A percentile compares a stretch with the other conserved stretches of the same genome.
Evolutionary conservation across 2,329 filamentous ascomycete genomes (phyloP).

Genomic region (Ophiocordyceps robertsii): DNA sequence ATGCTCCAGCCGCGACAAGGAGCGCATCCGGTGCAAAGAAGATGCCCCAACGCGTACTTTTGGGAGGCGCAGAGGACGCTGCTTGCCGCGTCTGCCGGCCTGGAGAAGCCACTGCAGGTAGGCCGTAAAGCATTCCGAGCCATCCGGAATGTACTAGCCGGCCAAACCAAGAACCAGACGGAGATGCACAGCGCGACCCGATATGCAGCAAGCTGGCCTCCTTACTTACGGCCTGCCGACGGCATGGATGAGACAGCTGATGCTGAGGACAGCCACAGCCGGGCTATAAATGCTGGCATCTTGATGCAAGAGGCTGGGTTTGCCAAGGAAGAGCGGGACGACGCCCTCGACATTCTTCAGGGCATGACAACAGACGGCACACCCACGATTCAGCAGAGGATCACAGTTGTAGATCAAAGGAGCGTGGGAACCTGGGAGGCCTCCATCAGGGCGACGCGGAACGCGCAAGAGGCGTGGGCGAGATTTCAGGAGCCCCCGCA

Average conservation of each 20-base stretch:
- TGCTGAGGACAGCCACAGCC: slow-evolving; percentile 37
- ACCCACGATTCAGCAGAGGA: slow-evolving; percentile 41
- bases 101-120: slow-evolving; percentile 36
- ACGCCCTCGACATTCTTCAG: slow-evolving; percentile 36
- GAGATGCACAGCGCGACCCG: slow-evolving; percentile 36
- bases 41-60: slow-evolving; percentile 17
- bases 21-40: slow-evolving; percentile 10
- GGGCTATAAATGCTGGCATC: slow-evolving; percentile 36
- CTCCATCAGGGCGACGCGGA: slow-evolving; percentile 43
- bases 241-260: slow-evolving; percentile 43
- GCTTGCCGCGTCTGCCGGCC: slow-evolving; percentile 34
- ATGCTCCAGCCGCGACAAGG: slow-evolving; percentile 13
- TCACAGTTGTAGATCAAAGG: slow-evolving; percentile 6
- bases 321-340: slow-evolving; percentile 29
- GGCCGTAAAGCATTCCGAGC: slow-evolving; percentile 37
- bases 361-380: slow-evolving; percentile 35
- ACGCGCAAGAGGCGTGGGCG: slow-evolving; percentile 48
- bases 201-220: slow-evolving; percentile 43
- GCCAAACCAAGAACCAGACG: slow-evolving; percentile 34
- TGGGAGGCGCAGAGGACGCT: slow-evolving; percentile 46
- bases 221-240: slow-evolving; percentile 42
- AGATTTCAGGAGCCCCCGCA: slow-evolving; percentile 26
- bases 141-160: slow-evolving; percentile 39
- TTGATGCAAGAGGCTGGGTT: slow-evolving; percentile 46
- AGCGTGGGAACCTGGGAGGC: slow-evolving; percentile 34